Percentiles rank a stretch among this genome's conserved stretches.
phyloP scores from a whole-genome alignment of 768 basidiomycete species.

The Xerocomus spinulosus region DNA sequence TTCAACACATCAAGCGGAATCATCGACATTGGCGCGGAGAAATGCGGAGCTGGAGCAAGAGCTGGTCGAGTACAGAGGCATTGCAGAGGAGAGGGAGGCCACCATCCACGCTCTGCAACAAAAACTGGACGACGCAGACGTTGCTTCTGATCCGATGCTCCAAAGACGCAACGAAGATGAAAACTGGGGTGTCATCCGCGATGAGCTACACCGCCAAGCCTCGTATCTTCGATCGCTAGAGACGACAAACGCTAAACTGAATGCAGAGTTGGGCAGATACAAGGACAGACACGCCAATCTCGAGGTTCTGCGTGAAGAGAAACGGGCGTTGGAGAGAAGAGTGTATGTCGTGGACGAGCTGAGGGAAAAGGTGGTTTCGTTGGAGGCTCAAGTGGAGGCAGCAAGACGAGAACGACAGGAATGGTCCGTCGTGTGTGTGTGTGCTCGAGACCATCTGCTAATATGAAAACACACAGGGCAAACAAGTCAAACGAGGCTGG shows the following conservation, averaged over 20 bases:
- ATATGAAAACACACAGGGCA: constrained; percentile 31
- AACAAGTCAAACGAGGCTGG: constrained; percentile 32
- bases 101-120: constrained; percentile 44
- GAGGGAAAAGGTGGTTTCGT: constrained; percentile 46
- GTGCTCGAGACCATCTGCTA: neutral
- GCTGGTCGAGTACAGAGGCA: constrained; percentile 37
- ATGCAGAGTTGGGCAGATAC: constrained; percentile 48
- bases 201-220: constrained; percentile 65
- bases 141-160: constrained; percentile 29
- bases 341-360: constrained; percentile 48
- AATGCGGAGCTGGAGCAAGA: constrained; percentile 46
- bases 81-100: constrained; percentile 39
- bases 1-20: constrained; percentile 47
- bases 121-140: constrained; percentile 43
- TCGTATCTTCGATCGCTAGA: constrained; percentile 59
- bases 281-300: constrained; percentile 55
- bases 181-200: constrained; percentile 58
- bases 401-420: constrained; percentile 52
- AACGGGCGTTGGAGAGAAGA: constrained; percentile 55
- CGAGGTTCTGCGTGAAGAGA: constrained; percentile 73
- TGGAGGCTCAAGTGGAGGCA: constrained; percentile 66
- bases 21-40: constrained; percentile 45
- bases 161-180: constrained; percentile 40
- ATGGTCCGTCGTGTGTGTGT: constrained; percentile 38
- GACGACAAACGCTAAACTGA: constrained; percentile 50